Conservation (phyloP, 1,284 basidiomycete species). For the Apiotrichum akiyoshidainum region DNA sequence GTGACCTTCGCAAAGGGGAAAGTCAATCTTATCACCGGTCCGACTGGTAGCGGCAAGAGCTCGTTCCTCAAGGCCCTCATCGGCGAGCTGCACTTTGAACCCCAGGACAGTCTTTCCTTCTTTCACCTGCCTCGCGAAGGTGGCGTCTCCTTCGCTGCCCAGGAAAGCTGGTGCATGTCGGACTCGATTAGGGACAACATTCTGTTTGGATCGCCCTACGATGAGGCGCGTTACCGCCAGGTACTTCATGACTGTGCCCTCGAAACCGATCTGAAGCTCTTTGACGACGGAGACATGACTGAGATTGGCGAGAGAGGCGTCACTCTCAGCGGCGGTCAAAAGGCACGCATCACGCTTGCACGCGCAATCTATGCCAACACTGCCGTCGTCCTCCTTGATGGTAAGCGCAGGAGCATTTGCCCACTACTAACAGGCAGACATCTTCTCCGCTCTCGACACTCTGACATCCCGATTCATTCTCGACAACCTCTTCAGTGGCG, state of each 20-base stretch:
- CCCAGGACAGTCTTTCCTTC: conserved; percentile 58
- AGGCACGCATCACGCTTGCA: conserved; percentile 68
- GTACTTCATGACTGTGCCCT: conserved; percentile 65
- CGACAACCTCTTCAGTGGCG: conserved; percentile 67
- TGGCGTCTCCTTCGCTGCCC: conserved; percentile 70
- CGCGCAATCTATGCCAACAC: conserved; percentile 66
- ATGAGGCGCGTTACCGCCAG: conserved; percentile 56
- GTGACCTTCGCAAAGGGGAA: conserved; percentile 58
- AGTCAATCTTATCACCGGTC: conserved; percentile 63
- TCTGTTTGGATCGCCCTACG: conserved; percentile 56
- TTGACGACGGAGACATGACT: conserved; percentile 69
- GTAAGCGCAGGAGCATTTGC: conserved; percentile 20
- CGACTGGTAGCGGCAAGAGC: conserved; percentile 54
- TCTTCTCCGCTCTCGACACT: conserved; percentile 55
- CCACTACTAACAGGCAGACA: conserved; percentile 51
- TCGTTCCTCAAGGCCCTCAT: conserved; percentile 54
- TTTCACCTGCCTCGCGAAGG: conserved; percentile 64
- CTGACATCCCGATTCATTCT: conserved; percentile 73
- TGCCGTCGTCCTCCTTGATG: conserved; percentile 59
- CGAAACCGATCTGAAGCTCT: conserved; percentile 61
- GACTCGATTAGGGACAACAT: conserved; percentile 59
- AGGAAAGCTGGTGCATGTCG: conserved; percentile 65
- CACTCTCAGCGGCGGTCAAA: conserved; percentile 62
- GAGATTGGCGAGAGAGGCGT: conserved; percentile 56
- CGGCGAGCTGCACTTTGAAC: conserved; percentile 54